These are phyloP conservation scores for Hypericum perforatum DNA, from an alignment of 345 rosid species.

Conservation along the genomic window DNA sequence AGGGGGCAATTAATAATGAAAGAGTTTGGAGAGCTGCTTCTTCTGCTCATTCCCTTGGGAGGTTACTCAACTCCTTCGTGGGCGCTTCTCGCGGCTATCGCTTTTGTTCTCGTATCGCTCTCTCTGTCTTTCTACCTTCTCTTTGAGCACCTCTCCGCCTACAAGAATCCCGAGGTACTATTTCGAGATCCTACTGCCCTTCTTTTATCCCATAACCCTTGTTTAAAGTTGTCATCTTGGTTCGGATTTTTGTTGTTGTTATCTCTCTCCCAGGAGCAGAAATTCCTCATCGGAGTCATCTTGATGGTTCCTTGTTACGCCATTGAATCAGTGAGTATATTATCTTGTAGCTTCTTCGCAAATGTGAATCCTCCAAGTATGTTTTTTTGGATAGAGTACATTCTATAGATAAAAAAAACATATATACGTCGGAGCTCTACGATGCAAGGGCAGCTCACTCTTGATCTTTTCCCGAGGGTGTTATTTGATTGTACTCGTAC, in stretches of 20 bases:
- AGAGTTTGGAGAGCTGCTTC: no score
- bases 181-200: neutral
- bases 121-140: conserved; percentile 70
- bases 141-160: conserved; percentile 87
- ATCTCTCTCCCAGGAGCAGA: conserved; percentile 69
- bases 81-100: conserved; percentile 59
- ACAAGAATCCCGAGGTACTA: conserved; percentile 90
- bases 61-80: conserved; percentile 21
- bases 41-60: no score
- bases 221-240: neutral
- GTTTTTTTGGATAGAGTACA: no score
- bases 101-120: conserved; percentile 45
- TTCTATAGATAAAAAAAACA: no score
- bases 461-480: no score
- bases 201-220: neutral
- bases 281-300: conserved; percentile 91
- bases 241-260: conserved; percentile 8
- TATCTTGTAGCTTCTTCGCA: neutral
- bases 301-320: conserved; percentile 98
- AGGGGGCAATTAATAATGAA: no score
- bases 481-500: neutral
- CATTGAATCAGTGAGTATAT: conserved; percentile 66
- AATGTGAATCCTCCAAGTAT: no score
- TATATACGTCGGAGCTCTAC: no score
- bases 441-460: no score